These are phyloP conservation scores for Pichia sporocuriosa DNA, from an alignment of 805 yeast genomes.

Conservation along the genomic window DNA sequence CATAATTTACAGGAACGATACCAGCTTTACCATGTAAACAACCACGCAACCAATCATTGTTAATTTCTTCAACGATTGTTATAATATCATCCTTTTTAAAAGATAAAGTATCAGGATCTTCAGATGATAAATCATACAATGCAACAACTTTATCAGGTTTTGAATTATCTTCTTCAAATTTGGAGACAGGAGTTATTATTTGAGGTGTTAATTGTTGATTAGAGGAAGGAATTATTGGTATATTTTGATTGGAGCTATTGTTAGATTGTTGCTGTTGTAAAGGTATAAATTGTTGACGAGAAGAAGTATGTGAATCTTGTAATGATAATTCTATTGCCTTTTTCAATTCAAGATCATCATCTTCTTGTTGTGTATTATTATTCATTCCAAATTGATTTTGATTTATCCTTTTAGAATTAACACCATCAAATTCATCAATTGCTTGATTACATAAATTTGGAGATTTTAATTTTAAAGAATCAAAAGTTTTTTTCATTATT, in stretches of 20 bases:
- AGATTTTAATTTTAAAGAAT: slow-evolving; percentile 35
- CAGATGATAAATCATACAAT: slow-evolving; percentile 68
- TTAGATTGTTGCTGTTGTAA: slow-evolving; percentile 9
- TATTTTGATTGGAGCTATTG: slow-evolving; percentile 17
- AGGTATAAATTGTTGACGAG: slow-evolving; percentile 8
- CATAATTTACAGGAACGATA: slow-evolving; percentile 89
- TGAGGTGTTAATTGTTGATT: slow-evolving; percentile 7
- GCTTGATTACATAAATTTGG: slow-evolving; percentile 33
- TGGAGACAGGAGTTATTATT: not conserved
- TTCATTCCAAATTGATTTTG: not conserved
- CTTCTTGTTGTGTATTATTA: slow-evolving; percentile 6
- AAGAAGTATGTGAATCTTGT: slow-evolving; percentile 38
- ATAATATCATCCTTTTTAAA: slow-evolving; percentile 85
- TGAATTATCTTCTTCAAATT: slow-evolving; percentile 8
- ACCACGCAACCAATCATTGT: slow-evolving; percentile 96
- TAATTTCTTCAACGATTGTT: slow-evolving; percentile 78
- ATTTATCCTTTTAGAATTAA: too few relatives aligned
- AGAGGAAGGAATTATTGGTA: not conserved
- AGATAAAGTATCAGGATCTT: slow-evolving; percentile 81
- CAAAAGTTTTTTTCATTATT: slow-evolving; percentile 58
- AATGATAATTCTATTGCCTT: slow-evolving; percentile 70
- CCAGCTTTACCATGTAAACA: slow-evolving; percentile 75
- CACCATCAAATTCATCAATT: slow-evolving; percentile 24
- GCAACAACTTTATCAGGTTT: slow-evolving; percentile 56
- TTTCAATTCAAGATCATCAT: slow-evolving; percentile 76